Conservation (phyloP, 2,329 filamentous ascomycete species). For the Blastomyces silverae region DNA sequence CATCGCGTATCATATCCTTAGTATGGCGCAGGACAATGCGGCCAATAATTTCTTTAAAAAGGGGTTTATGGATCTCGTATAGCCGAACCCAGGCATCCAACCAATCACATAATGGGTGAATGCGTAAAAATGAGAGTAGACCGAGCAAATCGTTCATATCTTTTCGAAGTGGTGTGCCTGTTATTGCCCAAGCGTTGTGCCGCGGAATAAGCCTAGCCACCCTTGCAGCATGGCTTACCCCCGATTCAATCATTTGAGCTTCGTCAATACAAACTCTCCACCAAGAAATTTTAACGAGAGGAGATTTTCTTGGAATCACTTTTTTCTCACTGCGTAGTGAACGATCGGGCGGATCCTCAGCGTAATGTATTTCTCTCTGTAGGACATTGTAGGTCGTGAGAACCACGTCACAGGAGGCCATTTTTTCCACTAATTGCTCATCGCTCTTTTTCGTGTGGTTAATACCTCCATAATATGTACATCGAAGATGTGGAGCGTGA, state of each 20-base stretch:
- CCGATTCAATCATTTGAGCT: slow-evolving; percentile 87
- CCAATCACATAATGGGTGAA: slow-evolving; percentile 65
- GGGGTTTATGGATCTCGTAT: slow-evolving; percentile 51
- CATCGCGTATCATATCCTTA: slow-evolving; percentile 70
- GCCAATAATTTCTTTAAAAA: slow-evolving; percentile 64
- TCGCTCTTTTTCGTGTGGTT: slow-evolving; percentile 31
- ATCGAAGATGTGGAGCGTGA: slow-evolving; percentile 52
- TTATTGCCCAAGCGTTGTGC: slow-evolving; percentile 84
- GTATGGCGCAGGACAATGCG: slow-evolving; percentile 74
- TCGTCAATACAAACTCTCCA: slow-evolving; percentile 69
- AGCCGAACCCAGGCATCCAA: slow-evolving; percentile 62
- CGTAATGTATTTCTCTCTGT: slow-evolving; percentile 72
- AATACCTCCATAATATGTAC: slow-evolving; percentile 54
- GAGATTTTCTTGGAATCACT: slow-evolving; percentile 62
- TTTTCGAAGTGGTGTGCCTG: slow-evolving; percentile 80
- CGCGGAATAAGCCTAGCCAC: slow-evolving; percentile 75
- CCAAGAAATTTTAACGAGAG: slow-evolving; percentile 74
- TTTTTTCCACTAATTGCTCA: slow-evolving; percentile 41
- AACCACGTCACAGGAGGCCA: slow-evolving; percentile 50
- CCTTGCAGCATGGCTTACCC: slow-evolving; percentile 72
- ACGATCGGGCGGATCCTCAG: slow-evolving; percentile 62
- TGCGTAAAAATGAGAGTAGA: slow-evolving; percentile 70
- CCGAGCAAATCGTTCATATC: slow-evolving; percentile 73
- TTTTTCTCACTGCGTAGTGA: slow-evolving; percentile 58
- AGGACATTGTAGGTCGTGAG: slow-evolving; percentile 62